A percentile compares a stretch with the other conserved stretches of the same genome.
Conservation (phyloP, 108 stramenopile species). For the Epithemia pelagica region DNA sequence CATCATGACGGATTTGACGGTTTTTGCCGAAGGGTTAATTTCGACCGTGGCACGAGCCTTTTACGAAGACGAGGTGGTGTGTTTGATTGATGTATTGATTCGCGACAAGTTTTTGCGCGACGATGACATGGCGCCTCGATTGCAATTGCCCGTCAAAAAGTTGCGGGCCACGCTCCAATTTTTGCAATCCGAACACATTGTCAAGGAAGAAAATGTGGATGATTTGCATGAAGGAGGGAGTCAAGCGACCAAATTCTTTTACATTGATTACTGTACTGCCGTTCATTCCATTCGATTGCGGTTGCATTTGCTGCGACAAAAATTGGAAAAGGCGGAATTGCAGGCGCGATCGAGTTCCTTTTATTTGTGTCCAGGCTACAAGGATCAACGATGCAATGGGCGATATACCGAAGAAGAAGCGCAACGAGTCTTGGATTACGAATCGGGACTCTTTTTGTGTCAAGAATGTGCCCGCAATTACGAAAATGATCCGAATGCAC, state of each 20-base stretch:
- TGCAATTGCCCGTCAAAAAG: slow-evolving; percentile 67
- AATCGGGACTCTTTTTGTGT: slow-evolving; percentile 75
- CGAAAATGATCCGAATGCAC: slow-evolving; percentile 65
- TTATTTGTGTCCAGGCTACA: slow-evolving; percentile 83
- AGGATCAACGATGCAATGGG: slow-evolving; percentile 69
- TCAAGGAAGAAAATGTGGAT: slow-evolving; percentile 81
- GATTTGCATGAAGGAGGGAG: slow-evolving; percentile 80
- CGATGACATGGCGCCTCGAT: slow-evolving; percentile 83
- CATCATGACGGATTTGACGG: slow-evolving; percentile 59
- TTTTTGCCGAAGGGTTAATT: slow-evolving; percentile 76
- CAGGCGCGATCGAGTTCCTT: slow-evolving; percentile 57
- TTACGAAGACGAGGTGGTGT: slow-evolving; percentile 81
- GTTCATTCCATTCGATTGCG: slow-evolving; percentile 84
- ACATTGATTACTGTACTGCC: slow-evolving; percentile 72
- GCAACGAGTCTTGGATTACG: slow-evolving; percentile 68
- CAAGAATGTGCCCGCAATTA: slow-evolving; percentile 62
- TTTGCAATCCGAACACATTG: slow-evolving; percentile 77
- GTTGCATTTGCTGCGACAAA: slow-evolving; percentile 61
- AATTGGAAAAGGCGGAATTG: slow-evolving; percentile 64
- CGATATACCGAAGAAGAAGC: slow-evolving; percentile 79
- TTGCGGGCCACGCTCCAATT: slow-evolving; percentile 72
- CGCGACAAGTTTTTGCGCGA: slow-evolving; percentile 87
- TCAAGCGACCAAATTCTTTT: slow-evolving; percentile 82
- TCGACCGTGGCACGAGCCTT: slow-evolving; percentile 81
- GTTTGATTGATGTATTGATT: slow-evolving; percentile 79